Percentiles rank a stretch among this genome's conserved stretches.
Evolutionary conservation across 148 eudicot species (phyloP).

Genomic region (Amaranthus cruentus): DNA sequence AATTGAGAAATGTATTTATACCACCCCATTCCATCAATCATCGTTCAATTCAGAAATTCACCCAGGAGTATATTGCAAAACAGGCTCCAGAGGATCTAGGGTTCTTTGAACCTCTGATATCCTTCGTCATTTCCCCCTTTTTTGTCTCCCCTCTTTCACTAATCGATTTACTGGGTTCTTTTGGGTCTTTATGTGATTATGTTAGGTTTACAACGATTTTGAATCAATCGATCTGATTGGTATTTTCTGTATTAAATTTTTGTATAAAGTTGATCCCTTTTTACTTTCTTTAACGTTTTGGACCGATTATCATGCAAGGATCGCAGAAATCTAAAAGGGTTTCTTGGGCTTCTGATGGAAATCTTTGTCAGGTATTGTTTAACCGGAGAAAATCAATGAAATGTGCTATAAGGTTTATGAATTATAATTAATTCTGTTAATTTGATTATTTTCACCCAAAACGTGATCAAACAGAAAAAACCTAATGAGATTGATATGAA

Average conservation of each 20-base stretch:
- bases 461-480: not conserved
- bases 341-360: conserved; percentile 64
- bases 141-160: conserved; percentile 3
- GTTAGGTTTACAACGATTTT: conserved; percentile 11
- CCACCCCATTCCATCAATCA: too few species aligned
- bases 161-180: not conserved
- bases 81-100: conserved; percentile 33
- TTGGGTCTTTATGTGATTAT: not conserved
- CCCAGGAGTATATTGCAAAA: not conserved
- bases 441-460: not conserved
- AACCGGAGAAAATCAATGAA: conserved; percentile 3
- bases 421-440: not conserved
- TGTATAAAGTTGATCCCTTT: conserved; percentile 1
- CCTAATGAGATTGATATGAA: not conserved
- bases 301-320: conserved; percentile 51
- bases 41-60: too few species aligned
- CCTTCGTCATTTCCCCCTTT: not conserved
- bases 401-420: not conserved
- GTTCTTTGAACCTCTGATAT: conserved; percentile 26
- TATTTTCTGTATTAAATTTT: not conserved
- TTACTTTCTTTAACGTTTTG: not conserved
- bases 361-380: conserved; percentile 72
- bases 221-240: conserved; percentile 17
- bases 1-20: too few species aligned
- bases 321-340: conserved; percentile 70